phyloP scores from a whole-genome alignment of 139 green algal species.

The Micractinium sp. region DNA sequence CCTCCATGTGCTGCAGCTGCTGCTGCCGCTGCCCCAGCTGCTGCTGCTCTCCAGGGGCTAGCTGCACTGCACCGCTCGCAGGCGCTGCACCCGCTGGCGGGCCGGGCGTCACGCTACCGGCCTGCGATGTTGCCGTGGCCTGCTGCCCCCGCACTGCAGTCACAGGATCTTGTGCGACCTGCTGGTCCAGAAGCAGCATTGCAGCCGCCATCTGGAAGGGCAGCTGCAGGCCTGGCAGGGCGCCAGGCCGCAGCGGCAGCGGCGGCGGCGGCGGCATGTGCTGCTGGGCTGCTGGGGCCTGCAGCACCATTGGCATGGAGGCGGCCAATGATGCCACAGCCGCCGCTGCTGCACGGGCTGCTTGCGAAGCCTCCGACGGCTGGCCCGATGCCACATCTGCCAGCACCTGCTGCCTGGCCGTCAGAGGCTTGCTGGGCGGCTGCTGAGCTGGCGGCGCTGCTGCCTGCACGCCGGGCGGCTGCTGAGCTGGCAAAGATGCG shows the following conservation, averaged over 20 bases:
- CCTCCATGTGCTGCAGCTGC: neutral
- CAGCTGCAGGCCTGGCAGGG: too few relatives aligned
- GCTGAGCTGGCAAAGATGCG: neutral
- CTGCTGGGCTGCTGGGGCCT: neutral
- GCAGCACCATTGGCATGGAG: neutral
- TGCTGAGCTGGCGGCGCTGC: neutral
- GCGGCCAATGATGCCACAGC: neutral
- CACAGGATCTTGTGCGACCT: too few relatives aligned
- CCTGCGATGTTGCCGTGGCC: too few relatives aligned
- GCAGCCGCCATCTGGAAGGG: too few relatives aligned
- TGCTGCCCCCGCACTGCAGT: too few relatives aligned
- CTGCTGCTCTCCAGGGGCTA: neutral
- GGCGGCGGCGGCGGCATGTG: too few relatives aligned
- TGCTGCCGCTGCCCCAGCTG: constrained; percentile 3
- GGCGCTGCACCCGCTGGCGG: too few relatives aligned
- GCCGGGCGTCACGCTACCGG: too few relatives aligned
- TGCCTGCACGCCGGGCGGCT: neutral
- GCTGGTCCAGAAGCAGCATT: too few relatives aligned
- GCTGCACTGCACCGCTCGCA: neutral
- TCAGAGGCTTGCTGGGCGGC: neutral
- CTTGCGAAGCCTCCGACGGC: neutral
- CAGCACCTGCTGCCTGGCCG: neutral
- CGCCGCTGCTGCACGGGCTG: neutral
- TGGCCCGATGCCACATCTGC: neutral
- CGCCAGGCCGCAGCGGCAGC: neutral